phyloP scores from a whole-genome alignment of 2,329 filamentous ascomycete species.

The Colletotrichum horii region DNA sequence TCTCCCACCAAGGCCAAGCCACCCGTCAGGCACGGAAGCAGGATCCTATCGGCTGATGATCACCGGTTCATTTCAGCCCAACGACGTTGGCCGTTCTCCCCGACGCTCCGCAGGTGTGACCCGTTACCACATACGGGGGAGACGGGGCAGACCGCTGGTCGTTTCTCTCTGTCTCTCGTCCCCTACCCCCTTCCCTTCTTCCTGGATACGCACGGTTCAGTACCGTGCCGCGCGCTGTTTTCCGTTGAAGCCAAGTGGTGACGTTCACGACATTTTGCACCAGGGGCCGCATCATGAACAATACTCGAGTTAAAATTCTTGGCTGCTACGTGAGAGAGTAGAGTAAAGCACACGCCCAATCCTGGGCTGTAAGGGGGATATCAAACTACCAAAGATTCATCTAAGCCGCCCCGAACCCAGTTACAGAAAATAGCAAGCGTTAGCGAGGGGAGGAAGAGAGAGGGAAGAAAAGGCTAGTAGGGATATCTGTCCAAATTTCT shows the following conservation, averaged over 20 bases:
- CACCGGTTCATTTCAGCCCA: slow-evolving; percentile 16
- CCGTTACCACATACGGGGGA: not conserved
- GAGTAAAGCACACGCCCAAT: not conserved
- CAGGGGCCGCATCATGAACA: not conserved
- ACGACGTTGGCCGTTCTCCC: not conserved
- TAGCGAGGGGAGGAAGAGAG: not conserved
- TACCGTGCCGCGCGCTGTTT: not conserved
- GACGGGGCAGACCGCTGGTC: not conserved
- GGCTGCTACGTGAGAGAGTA: not conserved
- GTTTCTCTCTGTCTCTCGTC: not conserved
- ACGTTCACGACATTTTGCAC: not conserved
- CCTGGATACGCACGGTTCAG: not conserved
- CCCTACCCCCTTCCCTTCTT: not conserved
- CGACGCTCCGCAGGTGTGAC: not conserved
- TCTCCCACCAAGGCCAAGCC: not conserved
- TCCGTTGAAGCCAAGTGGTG: not conserved
- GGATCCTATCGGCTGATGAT: slow-evolving; percentile 7
- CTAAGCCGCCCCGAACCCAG: slow-evolving; percentile 5
- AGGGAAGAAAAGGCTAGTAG: not conserved
- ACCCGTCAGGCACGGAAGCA: slow-evolving; percentile 11
- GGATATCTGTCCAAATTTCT: not conserved
- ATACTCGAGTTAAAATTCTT: not conserved
- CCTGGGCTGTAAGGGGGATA: not conserved
- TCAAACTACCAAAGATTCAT: slow-evolving; percentile 15
- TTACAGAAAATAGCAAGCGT: not conserved